Conservation (phyloP, 148 eudicot species). For the Fagopyrum esculentum region DNA sequence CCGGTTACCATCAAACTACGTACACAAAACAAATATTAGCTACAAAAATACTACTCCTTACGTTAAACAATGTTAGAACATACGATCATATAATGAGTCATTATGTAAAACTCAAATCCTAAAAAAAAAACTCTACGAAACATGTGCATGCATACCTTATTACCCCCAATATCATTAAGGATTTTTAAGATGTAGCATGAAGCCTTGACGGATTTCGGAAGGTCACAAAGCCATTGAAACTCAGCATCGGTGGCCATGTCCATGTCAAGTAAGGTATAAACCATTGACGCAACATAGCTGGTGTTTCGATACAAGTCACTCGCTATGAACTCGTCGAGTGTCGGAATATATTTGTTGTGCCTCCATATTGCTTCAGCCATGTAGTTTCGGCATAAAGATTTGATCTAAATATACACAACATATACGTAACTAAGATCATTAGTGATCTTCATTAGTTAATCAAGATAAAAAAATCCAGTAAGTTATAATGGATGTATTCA, state of each 20-base stretch:
- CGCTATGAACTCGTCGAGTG: constrained; percentile 13
- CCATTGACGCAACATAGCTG: constrained; percentile 4
- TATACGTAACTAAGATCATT: neutral
- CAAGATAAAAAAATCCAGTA: too few species aligned
- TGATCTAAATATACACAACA: constrained; percentile 10
- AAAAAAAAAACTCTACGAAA: too few species aligned
- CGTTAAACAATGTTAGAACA: too few species aligned
- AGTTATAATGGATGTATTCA: too few species aligned
- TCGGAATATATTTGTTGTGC: constrained; percentile 13
- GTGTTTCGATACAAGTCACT: constrained; percentile 3
- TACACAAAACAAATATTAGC: neutral
- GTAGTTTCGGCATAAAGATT: constrained; percentile 11
- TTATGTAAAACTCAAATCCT: too few species aligned
- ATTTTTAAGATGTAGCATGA: constrained; percentile 11
- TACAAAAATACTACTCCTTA: too few species aligned
- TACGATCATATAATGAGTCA: too few species aligned
- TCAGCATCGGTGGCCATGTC: constrained; percentile 13
- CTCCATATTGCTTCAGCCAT: constrained; percentile 24
- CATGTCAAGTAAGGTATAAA: constrained; percentile 15
- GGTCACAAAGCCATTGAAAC: constrained; percentile 17
- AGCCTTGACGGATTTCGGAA: constrained; percentile 10
- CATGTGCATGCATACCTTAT: neutral
- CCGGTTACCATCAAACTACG: neutral
- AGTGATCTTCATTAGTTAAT: too few species aligned
- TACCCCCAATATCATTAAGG: constrained; percentile 21